These are phyloP conservation scores for Linnemannia elongata DNA, from an alignment of 192 early-diverging fungal genomes.

Conservation along the genomic window DNA sequence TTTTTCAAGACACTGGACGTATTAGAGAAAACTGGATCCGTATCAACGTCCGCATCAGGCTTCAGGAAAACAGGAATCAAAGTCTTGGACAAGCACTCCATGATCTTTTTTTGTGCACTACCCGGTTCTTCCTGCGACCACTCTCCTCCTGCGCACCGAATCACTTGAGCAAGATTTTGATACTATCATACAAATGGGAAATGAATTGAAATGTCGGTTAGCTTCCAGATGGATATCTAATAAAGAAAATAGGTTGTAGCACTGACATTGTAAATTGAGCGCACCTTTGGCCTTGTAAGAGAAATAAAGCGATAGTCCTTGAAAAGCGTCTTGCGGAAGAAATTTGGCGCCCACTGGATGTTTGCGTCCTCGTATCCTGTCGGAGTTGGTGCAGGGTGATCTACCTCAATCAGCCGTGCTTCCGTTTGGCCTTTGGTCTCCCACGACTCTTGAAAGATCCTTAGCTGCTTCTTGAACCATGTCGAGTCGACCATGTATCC, in stretches of 20 bases:
- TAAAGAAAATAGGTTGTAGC: background rate
- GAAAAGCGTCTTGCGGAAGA: slow-evolving; percentile 18
- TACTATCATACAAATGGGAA: slow-evolving; percentile 1
- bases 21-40: slow-evolving; percentile 1
- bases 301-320: slow-evolving; percentile 39
- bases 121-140: slow-evolving; percentile 17
- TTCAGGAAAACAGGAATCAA: slow-evolving; percentile 31
- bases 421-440: slow-evolving; percentile 17
- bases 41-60: background rate
- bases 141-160: slow-evolving; percentile 35
- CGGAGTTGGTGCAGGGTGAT: slow-evolving; percentile 19
- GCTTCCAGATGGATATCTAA: too few relatives aligned
- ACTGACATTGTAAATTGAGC: background rate
- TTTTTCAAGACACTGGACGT: slow-evolving; percentile 25
- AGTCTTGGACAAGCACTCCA: slow-evolving; percentile 23
- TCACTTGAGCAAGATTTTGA: slow-evolving; percentile 24
- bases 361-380: background rate
- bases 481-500: slow-evolving; percentile 24
- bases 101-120: background rate
- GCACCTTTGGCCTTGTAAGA: slow-evolving; percentile 22
- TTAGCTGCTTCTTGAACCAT: slow-evolving; percentile 21
- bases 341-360: slow-evolving; percentile 40
- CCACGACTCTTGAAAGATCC: slow-evolving; percentile 27
- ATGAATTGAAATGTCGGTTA: too few relatives aligned
- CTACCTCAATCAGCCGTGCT: slow-evolving; percentile 10